phyloP scores from a whole-genome alignment of 176 grass and related monocot species.

The Themeda triandra region DNA sequence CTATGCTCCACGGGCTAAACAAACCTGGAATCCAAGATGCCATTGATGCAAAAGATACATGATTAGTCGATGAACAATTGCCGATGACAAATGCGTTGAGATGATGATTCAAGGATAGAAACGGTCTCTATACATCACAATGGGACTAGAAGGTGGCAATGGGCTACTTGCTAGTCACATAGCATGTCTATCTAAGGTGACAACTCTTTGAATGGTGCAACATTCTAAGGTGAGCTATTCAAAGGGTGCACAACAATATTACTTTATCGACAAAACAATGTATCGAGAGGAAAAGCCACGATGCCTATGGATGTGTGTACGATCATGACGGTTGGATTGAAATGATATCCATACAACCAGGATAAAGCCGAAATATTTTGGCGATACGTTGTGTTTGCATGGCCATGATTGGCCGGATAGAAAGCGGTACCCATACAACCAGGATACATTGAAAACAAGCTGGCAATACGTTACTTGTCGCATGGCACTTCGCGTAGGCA shows the following conservation, averaged over 20 bases:
- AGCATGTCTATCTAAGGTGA: neutral
- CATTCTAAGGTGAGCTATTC: neutral
- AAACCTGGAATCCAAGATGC: neutral
- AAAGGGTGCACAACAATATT: neutral
- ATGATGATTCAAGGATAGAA: neutral
- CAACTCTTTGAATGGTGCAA: too few species aligned
- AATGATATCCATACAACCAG: neutral
- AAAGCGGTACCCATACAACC: neutral
- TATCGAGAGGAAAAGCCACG: neutral
- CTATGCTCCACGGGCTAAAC: too few species aligned
- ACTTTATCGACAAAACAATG: too few species aligned
- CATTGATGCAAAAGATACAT: neutral
- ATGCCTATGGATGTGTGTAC: neutral
- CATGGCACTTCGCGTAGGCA: neutral
- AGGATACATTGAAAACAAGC: neutral
- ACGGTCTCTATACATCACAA: neutral
- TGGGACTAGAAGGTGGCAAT: neutral
- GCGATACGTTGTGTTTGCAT: neutral
- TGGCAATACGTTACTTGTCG: neutral
- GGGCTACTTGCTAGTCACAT: neutral
- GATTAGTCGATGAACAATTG: too few species aligned
- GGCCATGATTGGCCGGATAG: neutral
- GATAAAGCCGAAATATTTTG: neutral
- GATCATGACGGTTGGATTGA: neutral
- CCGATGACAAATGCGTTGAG: neutral